Base-by-base conservation (phyloP, 2,329 filamentous ascomycete species). In the Apiospora kogelbergensis region DNA sequence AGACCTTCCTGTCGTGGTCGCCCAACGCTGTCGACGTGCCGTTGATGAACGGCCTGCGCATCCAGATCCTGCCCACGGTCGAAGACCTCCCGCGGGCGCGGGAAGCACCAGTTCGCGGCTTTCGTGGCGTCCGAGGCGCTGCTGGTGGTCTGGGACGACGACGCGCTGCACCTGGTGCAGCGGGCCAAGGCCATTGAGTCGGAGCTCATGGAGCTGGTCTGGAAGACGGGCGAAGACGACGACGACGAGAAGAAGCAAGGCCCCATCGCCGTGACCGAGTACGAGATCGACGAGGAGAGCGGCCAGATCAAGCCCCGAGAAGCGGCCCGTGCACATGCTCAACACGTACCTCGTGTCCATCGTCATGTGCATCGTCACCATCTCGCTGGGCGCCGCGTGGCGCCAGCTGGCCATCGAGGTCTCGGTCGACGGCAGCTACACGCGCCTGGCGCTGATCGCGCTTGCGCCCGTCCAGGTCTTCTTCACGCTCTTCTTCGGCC, bases 141-240 rank as follows among this genome's bases (percentile, higher is more conserved):
- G 6, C 82, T 96, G 1, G 83, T 95, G 1, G 92, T 95, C 1
- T 96, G 93, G 93, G 93, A 95, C 73, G 93, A 95, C 73, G 91
- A 95, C 68, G 88, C 92, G 0, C 83, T 91, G 68, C 89, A 93
- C 75, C 82, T 95, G 10, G 84, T 94, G 6, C 81, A 88, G 68
- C 85, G 92, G 68, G 93, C 91, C 60, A 89, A 90, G 76, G 85
- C 85, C 42, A 94, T 95, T 70, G 91, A 95, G 79, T 87, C 88
- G 2, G 91, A 94, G 77, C 83, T 95, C 57, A 93, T 94, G 89
- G 88, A 92, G 74, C 83, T 94, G 1, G 90, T 94, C 2, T 94
- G 92, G 92, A 88, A 89, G 77, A 83, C 84, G 2, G 86, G 85
- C 3, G 85, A 85, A 44, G 75, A 78, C 1, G 83, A 84, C 2